Conservation (phyloP, 2,329 filamentous ascomycete species). For the Colletotrichum sp. region DNA sequence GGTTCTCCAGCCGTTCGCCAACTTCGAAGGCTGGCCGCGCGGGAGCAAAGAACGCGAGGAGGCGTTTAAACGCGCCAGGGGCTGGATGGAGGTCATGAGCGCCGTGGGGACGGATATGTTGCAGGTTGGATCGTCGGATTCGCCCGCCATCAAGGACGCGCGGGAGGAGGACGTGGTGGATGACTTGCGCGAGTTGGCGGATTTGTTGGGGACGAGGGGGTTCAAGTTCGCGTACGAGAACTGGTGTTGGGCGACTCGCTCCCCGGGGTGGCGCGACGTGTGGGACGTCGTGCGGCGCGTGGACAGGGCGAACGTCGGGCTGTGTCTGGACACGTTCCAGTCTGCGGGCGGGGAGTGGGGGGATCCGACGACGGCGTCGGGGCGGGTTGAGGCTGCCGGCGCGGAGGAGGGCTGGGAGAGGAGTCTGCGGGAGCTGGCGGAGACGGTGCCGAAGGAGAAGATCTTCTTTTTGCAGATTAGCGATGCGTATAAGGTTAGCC, state of each 20-base stretch:
- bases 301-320: constrained; percentile 69
- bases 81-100: constrained; percentile 76
- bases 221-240: constrained; percentile 78
- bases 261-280: constrained; percentile 70
- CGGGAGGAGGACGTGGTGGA: constrained; percentile 53
- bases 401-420: constrained; percentile 51
- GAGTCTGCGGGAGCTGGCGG: constrained; percentile 28
- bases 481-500: constrained; percentile 70
- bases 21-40: constrained; percentile 77
- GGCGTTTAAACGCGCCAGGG: constrained; percentile 65
- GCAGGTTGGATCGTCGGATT: constrained; percentile 72
- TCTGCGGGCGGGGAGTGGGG: constrained; percentile 75
- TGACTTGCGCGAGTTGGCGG: constrained; percentile 69
- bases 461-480: constrained; percentile 79
- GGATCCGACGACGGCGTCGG: constrained; percentile 70
- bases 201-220: constrained; percentile 61
- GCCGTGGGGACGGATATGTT: constrained; percentile 73
- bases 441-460: constrained; percentile 66
- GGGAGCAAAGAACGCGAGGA: constrained; percentile 63
- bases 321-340: constrained; percentile 83
- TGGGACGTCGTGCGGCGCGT: constrained; percentile 72
- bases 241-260: constrained; percentile 80
- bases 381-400: constrained; percentile 55
- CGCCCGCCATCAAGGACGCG: constrained; percentile 57
- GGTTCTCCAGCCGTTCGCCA: constrained; percentile 77